Evolutionary conservation across 2,329 filamentous ascomycete species (phyloP), one percentile per base, ranked within the genome.

Genomic region (Aspergillus latus): DNA sequence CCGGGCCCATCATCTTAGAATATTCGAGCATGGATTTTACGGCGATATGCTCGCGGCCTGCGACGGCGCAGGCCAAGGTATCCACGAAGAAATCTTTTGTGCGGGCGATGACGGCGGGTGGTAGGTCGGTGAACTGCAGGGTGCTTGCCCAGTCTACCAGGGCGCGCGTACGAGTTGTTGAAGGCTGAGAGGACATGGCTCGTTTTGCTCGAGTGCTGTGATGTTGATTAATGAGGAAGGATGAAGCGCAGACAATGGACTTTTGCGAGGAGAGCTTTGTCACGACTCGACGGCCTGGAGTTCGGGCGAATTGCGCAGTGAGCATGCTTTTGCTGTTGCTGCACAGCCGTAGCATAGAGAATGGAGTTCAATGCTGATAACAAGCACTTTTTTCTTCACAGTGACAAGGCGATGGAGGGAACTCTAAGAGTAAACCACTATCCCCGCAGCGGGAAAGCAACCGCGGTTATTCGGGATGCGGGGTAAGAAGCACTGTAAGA

Each of bases 31-130:
- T 54, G 9, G 52, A 29, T 1, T 15, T 32, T 7, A 54, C 68
- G 11, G 67, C 66, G 15, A 68, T 63, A 44, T 71, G 68, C 45
- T 62, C 49, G 7, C 68, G 64, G 3, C 68, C 68, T 13, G 68
- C 68, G 39, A 71, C 67, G 13, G 67, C 55, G 58, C 68, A 71
- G 10, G 65, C 68, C 1, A 71, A 50, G 42, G 64, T 66, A 49
- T 71, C 68, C 9, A 69, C 43, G 49, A 71, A 71, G 37, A 71
- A 66, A 39, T 69, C 68, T 37, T 69, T 70, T 5, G 68, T 71
- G 15, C 68, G 66, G 45, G 69, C 53, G 26, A 71, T 49, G 2
- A 67, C 67, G 37, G 26, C 3, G 2, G 8, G 8, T 7, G 48
- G 48, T 0, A 50, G 36, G 15, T 42, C 34, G 11, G 16, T 28